A percentile compares a stretch with the other conserved stretches of the same genome.
phyloP scores from a whole-genome alignment of 768 basidiomycete species.

The Gloeostereum incarnatum region DNA sequence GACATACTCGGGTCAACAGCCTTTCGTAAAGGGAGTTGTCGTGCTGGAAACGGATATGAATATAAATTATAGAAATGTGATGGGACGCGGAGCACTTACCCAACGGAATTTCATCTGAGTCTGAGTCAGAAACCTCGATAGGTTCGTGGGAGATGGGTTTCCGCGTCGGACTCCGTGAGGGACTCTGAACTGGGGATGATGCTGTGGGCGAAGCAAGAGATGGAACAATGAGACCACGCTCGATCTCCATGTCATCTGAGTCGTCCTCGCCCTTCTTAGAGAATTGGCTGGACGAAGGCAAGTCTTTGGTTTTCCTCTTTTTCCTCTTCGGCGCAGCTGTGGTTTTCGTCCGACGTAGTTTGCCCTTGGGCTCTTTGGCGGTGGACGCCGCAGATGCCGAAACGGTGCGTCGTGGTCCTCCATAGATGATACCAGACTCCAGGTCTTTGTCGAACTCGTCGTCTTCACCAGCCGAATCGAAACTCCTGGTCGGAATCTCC shows the following conservation, averaged over 20 bases:
- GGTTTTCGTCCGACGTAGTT: slow-evolving; percentile 37
- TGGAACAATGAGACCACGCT: slow-evolving; percentile 25
- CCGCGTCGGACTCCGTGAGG: not conserved
- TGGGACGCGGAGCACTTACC: not conserved
- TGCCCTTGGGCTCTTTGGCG: slow-evolving; percentile 22
- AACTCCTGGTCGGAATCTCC: slow-evolving; percentile 22
- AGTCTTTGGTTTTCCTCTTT: slow-evolving; percentile 10
- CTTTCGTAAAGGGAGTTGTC: too few relatives aligned
- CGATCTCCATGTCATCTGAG: slow-evolving; percentile 46
- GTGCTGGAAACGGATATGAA: slow-evolving; percentile 10
- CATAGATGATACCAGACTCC: slow-evolving; percentile 43
- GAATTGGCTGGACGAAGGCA: slow-evolving; percentile 28
- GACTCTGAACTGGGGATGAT: not conserved
- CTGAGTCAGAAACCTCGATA: not conserved
- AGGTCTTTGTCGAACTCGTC: slow-evolving; percentile 66
- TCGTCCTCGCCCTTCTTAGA: slow-evolving; percentile 39
- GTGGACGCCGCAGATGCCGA: slow-evolving; percentile 26
- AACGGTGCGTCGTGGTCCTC: slow-evolving; percentile 38
- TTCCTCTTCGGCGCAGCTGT: slow-evolving; percentile 16
- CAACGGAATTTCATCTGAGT: not conserved
- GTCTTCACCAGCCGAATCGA: slow-evolving; percentile 48
- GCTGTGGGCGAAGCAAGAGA: not conserved
- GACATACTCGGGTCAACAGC: slow-evolving; percentile 36
- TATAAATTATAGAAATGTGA: not conserved
- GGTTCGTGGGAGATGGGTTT: not conserved